Evolutionary conservation across 495 filamentous ascomycete genomes (phyloP).

Genomic region (Tuber microsphaerosporum): DNA sequence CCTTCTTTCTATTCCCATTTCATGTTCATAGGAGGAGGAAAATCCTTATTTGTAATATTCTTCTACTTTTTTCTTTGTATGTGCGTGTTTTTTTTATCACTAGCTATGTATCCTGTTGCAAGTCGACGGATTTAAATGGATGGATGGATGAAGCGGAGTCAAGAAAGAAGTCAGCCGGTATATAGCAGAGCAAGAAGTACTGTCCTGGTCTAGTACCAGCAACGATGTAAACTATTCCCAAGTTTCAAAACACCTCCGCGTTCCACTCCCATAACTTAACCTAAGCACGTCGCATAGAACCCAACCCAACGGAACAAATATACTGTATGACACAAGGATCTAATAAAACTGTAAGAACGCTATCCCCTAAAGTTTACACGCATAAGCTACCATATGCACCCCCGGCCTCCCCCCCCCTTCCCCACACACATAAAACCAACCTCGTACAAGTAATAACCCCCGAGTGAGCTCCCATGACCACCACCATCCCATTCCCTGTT

Average conservation of each 20-base stretch:
- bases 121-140: neutral
- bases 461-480: conserved; percentile 30
- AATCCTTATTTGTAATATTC: conserved; percentile 1
- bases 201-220: neutral
- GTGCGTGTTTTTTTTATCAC: neutral
- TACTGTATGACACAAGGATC: neutral
- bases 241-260: neutral
- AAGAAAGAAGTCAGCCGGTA: neutral
- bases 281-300: neutral
- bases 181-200: neutral
- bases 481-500: neutral
- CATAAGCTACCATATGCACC: neutral
- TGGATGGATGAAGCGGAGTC: neutral
- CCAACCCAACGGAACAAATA: neutral
- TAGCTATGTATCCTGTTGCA: neutral
- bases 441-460: neutral
- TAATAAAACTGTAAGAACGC: neutral
- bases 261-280: neutral
- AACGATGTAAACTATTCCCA: neutral
- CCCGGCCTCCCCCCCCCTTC: neutral
- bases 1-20: neutral
- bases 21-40: neutral
- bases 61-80: neutral
- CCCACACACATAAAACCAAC: neutral
- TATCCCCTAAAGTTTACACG: neutral